Conservation (phyloP, 1,284 basidiomycete species). For the Mycosarcoma mackinlayi region DNA sequence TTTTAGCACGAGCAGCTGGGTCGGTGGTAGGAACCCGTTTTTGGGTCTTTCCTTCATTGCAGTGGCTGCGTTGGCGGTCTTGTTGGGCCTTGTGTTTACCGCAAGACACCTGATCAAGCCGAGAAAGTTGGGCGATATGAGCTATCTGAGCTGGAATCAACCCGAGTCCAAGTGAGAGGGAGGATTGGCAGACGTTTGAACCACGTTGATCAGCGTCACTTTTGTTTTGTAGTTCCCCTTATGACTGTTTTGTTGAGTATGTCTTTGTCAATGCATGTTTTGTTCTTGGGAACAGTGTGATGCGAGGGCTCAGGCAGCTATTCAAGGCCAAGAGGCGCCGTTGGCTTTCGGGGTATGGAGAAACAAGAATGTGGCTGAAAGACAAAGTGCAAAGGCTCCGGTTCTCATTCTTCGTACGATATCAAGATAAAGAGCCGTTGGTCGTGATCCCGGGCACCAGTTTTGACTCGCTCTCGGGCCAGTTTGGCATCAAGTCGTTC, state of each 20-base stretch:
- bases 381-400: too few species aligned
- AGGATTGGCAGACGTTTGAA: not conserved
- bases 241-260: too few species aligned
- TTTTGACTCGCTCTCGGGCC: slow-evolving; percentile 32
- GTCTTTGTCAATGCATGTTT: not conserved
- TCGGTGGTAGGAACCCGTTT: slow-evolving; percentile 97
- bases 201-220: not conserved
- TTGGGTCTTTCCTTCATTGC: slow-evolving; percentile 96
- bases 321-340: too few species aligned
- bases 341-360: too few species aligned
- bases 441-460: not conserved
- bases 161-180: slow-evolving; percentile 25
- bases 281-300: not conserved
- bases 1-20: slow-evolving; percentile 96
- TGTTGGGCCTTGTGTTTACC: slow-evolving; percentile 88
- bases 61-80: slow-evolving; percentile 84
- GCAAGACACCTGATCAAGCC: slow-evolving; percentile 91
- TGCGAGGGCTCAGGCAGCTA: too few species aligned
- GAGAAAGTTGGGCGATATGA: slow-evolving; percentile 75
- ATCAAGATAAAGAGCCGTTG: not conserved
- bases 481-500: slow-evolving; percentile 40
- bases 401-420: too few species aligned
- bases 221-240: not conserved
- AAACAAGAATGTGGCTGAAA: too few species aligned
- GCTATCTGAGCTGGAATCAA: slow-evolving; percentile 66